Evolutionary conservation across 371 early-diverging fungal species (phyloP).

Genomic region (Actinomucor elegans): DNA sequence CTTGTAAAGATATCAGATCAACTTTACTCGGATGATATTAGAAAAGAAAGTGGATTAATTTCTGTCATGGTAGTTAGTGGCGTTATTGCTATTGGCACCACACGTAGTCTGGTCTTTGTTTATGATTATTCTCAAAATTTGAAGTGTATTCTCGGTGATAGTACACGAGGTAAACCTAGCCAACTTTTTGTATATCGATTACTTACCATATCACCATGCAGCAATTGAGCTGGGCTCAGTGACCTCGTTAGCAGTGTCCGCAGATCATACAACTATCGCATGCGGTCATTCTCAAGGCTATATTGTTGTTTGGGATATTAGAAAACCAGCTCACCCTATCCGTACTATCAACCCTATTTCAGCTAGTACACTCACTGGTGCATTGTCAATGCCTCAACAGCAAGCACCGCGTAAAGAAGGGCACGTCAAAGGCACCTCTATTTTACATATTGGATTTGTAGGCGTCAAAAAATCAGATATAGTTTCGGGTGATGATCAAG

Average conservation of each 20-base stretch:
- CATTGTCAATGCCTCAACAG: constrained; percentile 36
- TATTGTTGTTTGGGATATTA: constrained; percentile 74
- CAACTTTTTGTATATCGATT: neutral
- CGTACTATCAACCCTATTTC: constrained; percentile 57
- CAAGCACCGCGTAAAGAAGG: constrained; percentile 57
- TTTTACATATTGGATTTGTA: constrained; percentile 71
- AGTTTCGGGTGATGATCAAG: constrained; percentile 74
- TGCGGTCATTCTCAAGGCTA: constrained; percentile 75
- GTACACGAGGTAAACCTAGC: constrained; percentile 38
- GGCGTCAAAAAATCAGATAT: constrained; percentile 66
- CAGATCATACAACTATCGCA: constrained; percentile 67
- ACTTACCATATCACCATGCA: constrained; percentile 1
- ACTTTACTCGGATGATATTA: constrained; percentile 61
- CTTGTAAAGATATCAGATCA: constrained; percentile 67
- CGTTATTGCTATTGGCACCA: constrained; percentile 76
- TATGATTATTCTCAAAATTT: constrained; percentile 71
- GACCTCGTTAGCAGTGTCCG: constrained; percentile 70
- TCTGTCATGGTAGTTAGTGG: constrained; percentile 62
- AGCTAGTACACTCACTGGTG: constrained; percentile 26
- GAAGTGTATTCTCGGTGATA: constrained; percentile 64
- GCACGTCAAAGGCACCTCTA: constrained; percentile 67
- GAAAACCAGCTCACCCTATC: constrained; percentile 47
- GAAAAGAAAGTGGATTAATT: constrained; percentile 55
- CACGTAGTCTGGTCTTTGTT: constrained; percentile 68
- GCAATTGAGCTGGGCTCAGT: constrained; percentile 70